Percentiles rank a stretch among this genome's conserved stretches.
phyloP scores from a whole-genome alignment of 1,284 basidiomycete genomes.

The Mycena citricolor region DNA sequence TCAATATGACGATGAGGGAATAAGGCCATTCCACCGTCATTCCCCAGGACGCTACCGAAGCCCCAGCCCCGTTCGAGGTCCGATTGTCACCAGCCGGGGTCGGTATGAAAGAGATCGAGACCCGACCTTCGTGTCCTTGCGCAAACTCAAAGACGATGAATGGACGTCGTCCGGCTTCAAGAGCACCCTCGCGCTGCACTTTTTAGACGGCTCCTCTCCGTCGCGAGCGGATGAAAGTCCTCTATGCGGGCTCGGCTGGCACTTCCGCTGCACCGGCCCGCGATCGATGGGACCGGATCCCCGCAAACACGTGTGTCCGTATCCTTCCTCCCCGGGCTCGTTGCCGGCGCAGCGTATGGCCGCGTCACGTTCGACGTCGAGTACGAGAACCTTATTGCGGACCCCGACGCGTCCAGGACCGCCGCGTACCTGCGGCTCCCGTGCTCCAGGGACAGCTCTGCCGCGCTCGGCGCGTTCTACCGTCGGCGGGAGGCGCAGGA shows the following conservation, averaged over 20 bases:
- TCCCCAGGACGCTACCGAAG: no score
- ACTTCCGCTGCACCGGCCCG: not conserved
- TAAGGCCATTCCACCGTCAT: no score
- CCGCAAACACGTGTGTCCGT: constrained; percentile 4
- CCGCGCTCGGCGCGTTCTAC: no score
- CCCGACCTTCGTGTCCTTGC: no score
- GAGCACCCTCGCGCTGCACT: constrained; percentile 6
- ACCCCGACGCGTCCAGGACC: no score
- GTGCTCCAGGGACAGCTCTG: no score
- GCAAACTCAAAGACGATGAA: constrained; percentile 4
- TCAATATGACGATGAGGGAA: no score
- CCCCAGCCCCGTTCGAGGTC: no score
- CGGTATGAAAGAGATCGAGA: no score
- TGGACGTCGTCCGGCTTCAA: constrained; percentile 9
- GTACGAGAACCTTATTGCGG: constrained; percentile 1
- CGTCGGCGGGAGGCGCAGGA: no score
- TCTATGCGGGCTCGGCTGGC: constrained; percentile 17
- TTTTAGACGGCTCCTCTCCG: not conserved
- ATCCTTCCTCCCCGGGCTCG: constrained; percentile 9
- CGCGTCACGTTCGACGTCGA: not conserved
- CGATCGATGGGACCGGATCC: not conserved
- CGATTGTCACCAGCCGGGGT: no score
- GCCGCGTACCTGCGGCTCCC: no score
- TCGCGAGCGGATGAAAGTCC: not conserved
- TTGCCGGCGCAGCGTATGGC: constrained; percentile 1